These are phyloP conservation scores for Heliamphora pulchella DNA, from an alignment of 179 eudicot genomes.

Conservation along the genomic window DNA sequence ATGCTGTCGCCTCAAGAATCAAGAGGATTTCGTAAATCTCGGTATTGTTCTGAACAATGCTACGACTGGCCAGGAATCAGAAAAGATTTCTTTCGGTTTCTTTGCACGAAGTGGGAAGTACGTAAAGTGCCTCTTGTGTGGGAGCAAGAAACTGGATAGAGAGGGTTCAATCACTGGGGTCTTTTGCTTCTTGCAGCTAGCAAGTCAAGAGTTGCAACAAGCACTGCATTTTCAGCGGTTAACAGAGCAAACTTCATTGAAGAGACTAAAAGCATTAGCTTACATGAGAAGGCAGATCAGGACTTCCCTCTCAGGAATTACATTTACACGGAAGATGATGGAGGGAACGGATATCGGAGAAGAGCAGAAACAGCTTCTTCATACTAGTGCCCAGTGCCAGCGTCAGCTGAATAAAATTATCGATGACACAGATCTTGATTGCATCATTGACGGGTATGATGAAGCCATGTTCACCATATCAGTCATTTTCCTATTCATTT, in stretches of 20 bases:
- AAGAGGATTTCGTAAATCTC: conserved; percentile 69
- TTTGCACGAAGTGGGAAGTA: conserved; percentile 56
- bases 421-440: conserved; percentile 82
- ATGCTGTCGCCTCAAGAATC: conserved; percentile 70
- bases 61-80: conserved; percentile 59
- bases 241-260: conserved; percentile 77
- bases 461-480: not conserved
- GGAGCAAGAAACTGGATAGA: conserved; percentile 58
- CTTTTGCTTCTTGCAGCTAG: conserved; percentile 92
- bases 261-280: conserved; percentile 60
- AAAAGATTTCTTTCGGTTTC: conserved; percentile 73
- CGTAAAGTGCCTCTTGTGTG: conserved; percentile 69
- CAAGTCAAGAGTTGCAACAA: conserved; percentile 89
- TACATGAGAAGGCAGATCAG: conserved; percentile 70
- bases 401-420: conserved; percentile 75
- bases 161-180: conserved; percentile 75
- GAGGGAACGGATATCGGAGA: conserved; percentile 62
- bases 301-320: conserved; percentile 82
- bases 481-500: not conserved
- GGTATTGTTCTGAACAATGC: conserved; percentile 62
- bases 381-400: conserved; percentile 69
- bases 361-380: conserved; percentile 50
- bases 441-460: conserved; percentile 79
- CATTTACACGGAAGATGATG: conserved; percentile 63
- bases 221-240: conserved; percentile 81